Percentiles rank a stretch among this genome's conserved stretches.
Conservation (phyloP, 192 early-diverging fungal species). For the Backusella mclennaniae region DNA sequence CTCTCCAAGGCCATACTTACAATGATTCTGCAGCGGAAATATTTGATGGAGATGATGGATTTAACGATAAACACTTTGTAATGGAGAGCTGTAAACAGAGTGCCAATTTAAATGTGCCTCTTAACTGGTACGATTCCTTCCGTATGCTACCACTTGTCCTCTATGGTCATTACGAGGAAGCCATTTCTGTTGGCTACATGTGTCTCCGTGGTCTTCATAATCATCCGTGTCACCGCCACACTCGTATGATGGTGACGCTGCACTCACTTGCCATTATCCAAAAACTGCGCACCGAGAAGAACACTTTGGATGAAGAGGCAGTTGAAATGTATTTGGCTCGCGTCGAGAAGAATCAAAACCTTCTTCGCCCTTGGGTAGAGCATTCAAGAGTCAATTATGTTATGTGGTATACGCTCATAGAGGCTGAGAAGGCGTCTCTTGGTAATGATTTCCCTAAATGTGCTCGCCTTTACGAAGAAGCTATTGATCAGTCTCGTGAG, state of each 20-base stretch:
- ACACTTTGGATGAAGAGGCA: not conserved
- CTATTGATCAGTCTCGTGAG: slow-evolving; percentile 25
- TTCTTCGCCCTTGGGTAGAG: slow-evolving; percentile 17
- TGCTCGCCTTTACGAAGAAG: slow-evolving; percentile 25
- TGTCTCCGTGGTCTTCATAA: slow-evolving; percentile 19
- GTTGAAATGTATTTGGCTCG: not conserved
- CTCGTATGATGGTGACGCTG: slow-evolving; percentile 26
- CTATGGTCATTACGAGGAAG: slow-evolving; percentile 28
- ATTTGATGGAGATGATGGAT: slow-evolving; percentile 35
- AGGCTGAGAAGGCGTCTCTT: slow-evolving; percentile 23
- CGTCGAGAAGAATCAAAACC: slow-evolving; percentile 16
- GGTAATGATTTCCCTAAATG: slow-evolving; percentile 9
- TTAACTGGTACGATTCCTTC: slow-evolving; percentile 34
- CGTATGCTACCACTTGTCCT: slow-evolving; percentile 30
- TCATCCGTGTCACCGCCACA: slow-evolving; percentile 31
- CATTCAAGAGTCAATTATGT: slow-evolving; percentile 13
- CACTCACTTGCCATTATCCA: slow-evolving; percentile 27
- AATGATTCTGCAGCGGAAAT: slow-evolving; percentile 3
- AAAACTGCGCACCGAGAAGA: slow-evolving; percentile 7
- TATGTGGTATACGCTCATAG: slow-evolving; percentile 30
- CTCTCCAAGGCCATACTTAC: slow-evolving; percentile 31
- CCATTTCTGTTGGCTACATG: slow-evolving; percentile 14
- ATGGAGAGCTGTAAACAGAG: slow-evolving; percentile 21
- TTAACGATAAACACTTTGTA: slow-evolving; percentile 29
- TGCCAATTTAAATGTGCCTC: slow-evolving; percentile 19